phyloP scores from a whole-genome alignment of 306 rosid genomes.

The Fragaria vesca region DNA sequence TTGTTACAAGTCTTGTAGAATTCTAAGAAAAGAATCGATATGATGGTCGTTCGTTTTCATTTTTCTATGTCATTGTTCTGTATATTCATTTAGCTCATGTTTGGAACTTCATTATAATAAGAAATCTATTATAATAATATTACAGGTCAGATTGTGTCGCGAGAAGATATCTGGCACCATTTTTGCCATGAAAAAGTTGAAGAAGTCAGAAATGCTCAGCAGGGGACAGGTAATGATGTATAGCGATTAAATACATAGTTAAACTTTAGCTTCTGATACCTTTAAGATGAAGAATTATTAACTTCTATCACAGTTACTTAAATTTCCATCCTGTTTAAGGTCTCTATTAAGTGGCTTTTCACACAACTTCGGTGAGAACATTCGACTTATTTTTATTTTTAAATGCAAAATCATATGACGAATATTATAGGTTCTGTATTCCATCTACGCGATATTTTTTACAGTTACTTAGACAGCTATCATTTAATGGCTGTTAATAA shows the following conservation, averaged over 20 bases:
- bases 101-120: slow-evolving; percentile 12
- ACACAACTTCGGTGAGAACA: background rate
- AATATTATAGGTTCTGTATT: background rate
- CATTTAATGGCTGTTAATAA: background rate
- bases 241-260: background rate
- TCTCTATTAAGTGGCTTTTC: background rate
- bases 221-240: slow-evolving; percentile 52
- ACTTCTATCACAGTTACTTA: background rate
- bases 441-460: background rate
- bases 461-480: background rate
- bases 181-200: slow-evolving; percentile 63
- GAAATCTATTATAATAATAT: slow-evolving; percentile 8
- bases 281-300: background rate
- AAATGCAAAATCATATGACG: too few species aligned
- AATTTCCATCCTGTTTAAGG: background rate
- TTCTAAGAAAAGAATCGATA: background rate
- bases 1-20: background rate
- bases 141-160: slow-evolving; percentile 50
- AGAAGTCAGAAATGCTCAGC: slow-evolving; percentile 68
- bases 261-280: slow-evolving; percentile 2
- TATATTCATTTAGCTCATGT: slow-evolving; percentile 5
- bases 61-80: background rate
- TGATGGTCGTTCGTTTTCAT: slow-evolving; percentile 15
- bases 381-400: background rate
- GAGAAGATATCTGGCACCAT: slow-evolving; percentile 62